A percentile compares a stretch with the other conserved stretches of the same genome.
These are phyloP conservation scores for Takashimella koratensis DNA, from an alignment of 1,284 basidiomycete genomes.

Conservation along the genomic window DNA sequence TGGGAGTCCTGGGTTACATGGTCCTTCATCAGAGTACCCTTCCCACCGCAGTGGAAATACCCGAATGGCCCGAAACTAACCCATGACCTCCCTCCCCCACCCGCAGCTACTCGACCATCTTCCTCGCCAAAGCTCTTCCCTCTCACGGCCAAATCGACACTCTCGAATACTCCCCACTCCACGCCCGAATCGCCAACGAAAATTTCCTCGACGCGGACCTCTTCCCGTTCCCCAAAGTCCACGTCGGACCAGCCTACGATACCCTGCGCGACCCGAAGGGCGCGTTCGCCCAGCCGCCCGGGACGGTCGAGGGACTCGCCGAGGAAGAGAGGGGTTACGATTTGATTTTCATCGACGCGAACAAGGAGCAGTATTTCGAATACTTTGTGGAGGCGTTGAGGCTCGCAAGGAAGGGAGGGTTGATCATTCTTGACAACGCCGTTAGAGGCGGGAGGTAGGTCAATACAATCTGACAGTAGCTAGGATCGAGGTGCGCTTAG, in stretches of 20 bases:
- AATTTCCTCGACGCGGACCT: constrained; percentile 40
- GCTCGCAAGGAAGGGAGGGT: constrained; percentile 33
- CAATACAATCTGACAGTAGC: neutral
- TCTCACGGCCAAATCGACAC: constrained; percentile 41
- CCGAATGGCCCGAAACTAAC: no score
- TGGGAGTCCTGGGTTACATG: no score
- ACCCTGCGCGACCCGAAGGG: constrained; percentile 23
- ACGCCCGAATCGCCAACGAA: constrained; percentile 34
- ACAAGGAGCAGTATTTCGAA: constrained; percentile 33
- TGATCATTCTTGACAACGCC: constrained; percentile 41
- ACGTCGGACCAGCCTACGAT: constrained; percentile 32
- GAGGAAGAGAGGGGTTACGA: constrained; percentile 32
- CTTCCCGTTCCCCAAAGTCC: constrained; percentile 39
- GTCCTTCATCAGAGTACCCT: no score
- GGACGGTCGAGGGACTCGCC: constrained; percentile 15
- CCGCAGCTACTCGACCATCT: constrained; percentile 35
- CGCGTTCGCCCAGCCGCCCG: constrained; percentile 22
- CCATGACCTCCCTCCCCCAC: neutral
- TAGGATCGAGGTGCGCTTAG: neutral
- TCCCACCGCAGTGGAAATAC: no score
- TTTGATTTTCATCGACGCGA: constrained; percentile 43
- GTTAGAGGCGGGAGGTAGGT: constrained; percentile 36
- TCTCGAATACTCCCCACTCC: constrained; percentile 28
- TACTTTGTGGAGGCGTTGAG: constrained; percentile 37
- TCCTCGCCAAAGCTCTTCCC: constrained; percentile 34